phyloP scores from a whole-genome alignment of 2,329 filamentous ascomycete genomes.

The Purpureocillium lavendulum region DNA sequence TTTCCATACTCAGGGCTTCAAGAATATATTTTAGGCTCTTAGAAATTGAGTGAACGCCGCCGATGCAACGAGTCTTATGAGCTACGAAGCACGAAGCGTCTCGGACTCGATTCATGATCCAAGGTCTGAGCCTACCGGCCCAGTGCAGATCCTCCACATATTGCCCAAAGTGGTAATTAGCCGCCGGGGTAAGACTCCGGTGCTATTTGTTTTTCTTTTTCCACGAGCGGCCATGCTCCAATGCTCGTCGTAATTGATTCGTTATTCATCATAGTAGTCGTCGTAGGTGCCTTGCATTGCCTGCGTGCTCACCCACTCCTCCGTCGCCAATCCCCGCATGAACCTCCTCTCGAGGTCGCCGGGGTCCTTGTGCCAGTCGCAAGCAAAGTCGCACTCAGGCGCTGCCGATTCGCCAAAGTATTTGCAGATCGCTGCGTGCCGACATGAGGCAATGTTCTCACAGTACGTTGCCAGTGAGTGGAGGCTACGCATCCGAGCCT shows the following conservation, averaged over 20 bases:
- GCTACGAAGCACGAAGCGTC: too few relatives aligned
- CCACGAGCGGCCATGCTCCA: too few relatives aligned
- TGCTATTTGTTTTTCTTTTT: too few relatives aligned
- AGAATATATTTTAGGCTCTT: too few relatives aligned
- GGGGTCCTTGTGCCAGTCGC: conserved; percentile 69
- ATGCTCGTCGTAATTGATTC: background rate
- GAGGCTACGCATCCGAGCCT: conserved; percentile 53
- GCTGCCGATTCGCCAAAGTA: conserved; percentile 64
- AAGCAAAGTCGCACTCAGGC: conserved; percentile 63
- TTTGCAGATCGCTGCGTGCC: conserved; percentile 65
- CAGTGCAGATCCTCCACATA: too few relatives aligned
- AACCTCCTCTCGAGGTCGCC: conserved; percentile 49
- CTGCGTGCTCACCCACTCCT: conserved; percentile 58
- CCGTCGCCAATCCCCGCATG: conserved; percentile 44
- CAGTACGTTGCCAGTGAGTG: conserved; percentile 70
- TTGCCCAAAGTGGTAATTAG: too few relatives aligned
- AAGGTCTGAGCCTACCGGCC: too few relatives aligned
- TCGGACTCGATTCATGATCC: too few relatives aligned
- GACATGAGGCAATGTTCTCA: conserved; percentile 64
- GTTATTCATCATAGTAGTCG: conserved; percentile 39
- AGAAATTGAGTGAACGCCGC: too few relatives aligned
- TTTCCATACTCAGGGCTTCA: too few relatives aligned
- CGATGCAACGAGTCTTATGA: too few relatives aligned
- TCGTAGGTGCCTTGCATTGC: conserved; percentile 50
- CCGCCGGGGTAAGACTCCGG: too few relatives aligned